Evolutionary conservation across 495 filamentous ascomycete genomes (phyloP).

Genomic region (Xylaria cubensis): DNA sequence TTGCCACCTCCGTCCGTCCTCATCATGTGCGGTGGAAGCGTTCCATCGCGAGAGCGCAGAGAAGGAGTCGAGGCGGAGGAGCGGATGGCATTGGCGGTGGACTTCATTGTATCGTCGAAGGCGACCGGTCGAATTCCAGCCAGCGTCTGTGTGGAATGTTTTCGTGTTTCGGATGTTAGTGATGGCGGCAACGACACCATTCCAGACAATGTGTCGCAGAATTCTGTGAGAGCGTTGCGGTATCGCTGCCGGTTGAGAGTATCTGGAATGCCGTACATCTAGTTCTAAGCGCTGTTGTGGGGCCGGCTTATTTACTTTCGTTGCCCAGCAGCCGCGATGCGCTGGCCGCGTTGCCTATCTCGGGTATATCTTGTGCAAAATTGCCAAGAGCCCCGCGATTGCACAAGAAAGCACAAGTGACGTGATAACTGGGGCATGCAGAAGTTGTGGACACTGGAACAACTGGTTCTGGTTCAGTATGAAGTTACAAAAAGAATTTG

Average conservation of each 20-base stretch:
- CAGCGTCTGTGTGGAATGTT: constrained; percentile 19
- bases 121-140: constrained; percentile 13
- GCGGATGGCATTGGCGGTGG: constrained; percentile 45
- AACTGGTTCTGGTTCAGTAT: neutral
- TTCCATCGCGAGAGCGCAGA: constrained; percentile 74
- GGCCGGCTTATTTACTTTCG: constrained; percentile 23
- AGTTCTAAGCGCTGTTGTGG: constrained; percentile 4
- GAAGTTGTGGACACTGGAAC: neutral
- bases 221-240: constrained; percentile 46
- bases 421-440: neutral
- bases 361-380: neutral
- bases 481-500: neutral
- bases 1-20: constrained; percentile 74
- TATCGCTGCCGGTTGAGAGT: constrained; percentile 31
- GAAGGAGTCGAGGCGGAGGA: constrained; percentile 73
- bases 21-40: constrained; percentile 52
- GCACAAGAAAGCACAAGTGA: neutral
- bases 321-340: constrained; percentile 25
- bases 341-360: constrained; percentile 5
- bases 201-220: constrained; percentile 52
- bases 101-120: constrained; percentile 25
- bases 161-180: constrained; percentile 3
- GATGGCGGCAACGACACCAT: constrained; percentile 53
- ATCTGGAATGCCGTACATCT: constrained; percentile 41
- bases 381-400: constrained; percentile 15